These are phyloP conservation scores for Cyberlindnera samutprakarnensis DNA, from an alignment of 805 yeast species.

Conservation along the genomic window DNA sequence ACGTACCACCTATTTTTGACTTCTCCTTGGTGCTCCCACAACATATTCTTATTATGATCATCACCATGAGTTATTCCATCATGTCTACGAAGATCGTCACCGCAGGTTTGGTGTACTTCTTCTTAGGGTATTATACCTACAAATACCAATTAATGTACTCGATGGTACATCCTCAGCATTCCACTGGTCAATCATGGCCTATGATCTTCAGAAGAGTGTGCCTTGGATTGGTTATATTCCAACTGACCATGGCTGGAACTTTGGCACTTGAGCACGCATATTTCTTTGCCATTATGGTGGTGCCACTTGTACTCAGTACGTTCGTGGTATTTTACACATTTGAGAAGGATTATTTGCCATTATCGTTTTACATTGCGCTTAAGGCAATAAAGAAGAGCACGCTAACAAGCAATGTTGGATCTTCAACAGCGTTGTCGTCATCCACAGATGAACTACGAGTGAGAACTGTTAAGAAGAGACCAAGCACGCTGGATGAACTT, in stretches of 20 bases:
- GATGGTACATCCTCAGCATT: slow-evolving; percentile 92
- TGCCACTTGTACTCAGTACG: slow-evolving; percentile 72
- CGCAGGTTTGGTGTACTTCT: slow-evolving; percentile 79
- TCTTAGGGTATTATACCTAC: slow-evolving; percentile 80
- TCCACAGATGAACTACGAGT: too few relatives aligned
- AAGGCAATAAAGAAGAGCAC: slow-evolving; percentile 45
- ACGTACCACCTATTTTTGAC: slow-evolving; percentile 83
- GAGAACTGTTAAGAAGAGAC: slow-evolving; percentile 12
- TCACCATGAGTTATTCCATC: slow-evolving; percentile 81
- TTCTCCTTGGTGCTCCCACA: slow-evolving; percentile 90
- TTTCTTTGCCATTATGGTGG: slow-evolving; percentile 58
- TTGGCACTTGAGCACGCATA: slow-evolving; percentile 76
- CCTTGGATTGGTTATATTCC: slow-evolving; percentile 76
- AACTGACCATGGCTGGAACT: slow-evolving; percentile 89
- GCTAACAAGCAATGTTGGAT: background rate
- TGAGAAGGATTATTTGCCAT: slow-evolving; percentile 73
- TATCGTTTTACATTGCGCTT: slow-evolving; percentile 80
- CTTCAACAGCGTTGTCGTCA: background rate
- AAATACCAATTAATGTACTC: slow-evolving; percentile 87
- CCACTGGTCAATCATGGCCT: slow-evolving; percentile 97
- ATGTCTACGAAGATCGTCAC: slow-evolving; percentile 83
- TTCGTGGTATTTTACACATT: slow-evolving; percentile 67
- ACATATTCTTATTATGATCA: slow-evolving; percentile 78
- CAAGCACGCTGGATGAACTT: slow-evolving; percentile 21
- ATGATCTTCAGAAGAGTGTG: slow-evolving; percentile 76